Percentiles rank a stretch among this genome's conserved stretches.
Evolutionary conservation across 176 grass and related monocot genomes (phyloP).

Genomic region (Zea mays): DNA sequence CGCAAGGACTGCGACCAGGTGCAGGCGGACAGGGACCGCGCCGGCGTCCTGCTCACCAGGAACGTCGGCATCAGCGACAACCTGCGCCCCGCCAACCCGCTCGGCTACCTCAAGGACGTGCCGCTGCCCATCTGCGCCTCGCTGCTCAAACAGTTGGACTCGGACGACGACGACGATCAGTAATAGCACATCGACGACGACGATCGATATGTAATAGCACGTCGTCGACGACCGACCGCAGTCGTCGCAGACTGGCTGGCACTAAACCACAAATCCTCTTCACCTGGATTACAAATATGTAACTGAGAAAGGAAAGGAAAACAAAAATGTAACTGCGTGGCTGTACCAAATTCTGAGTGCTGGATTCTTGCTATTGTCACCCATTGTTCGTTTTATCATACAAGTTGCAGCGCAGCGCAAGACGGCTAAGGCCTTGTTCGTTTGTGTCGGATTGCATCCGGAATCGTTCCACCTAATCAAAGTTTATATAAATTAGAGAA

Average conservation of each 20-base stretch:
- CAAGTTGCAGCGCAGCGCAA: not conserved
- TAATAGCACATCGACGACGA: conserved; percentile 22
- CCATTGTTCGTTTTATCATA: not conserved
- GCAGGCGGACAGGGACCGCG: conserved; percentile 31
- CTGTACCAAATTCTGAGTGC: conserved; percentile 18
- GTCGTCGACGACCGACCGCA: too few relatives aligned
- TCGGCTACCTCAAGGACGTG: conserved; percentile 70
- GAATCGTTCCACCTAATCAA: too few relatives aligned
- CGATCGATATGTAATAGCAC: not conserved
- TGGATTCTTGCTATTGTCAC: not conserved
- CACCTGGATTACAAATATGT: not conserved
- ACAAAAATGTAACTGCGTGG: conserved; percentile 11
- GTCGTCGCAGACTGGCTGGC: not conserved
- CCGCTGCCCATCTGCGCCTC: conserved; percentile 50
- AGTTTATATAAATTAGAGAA: too few relatives aligned
- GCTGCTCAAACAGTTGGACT: conserved; percentile 45
- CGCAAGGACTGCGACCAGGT: conserved; percentile 44
- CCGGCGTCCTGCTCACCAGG: conserved; percentile 47
- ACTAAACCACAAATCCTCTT: not conserved
- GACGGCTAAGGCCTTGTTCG: too few relatives aligned
- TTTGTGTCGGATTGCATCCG: too few relatives aligned
- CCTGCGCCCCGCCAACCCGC: conserved; percentile 51
- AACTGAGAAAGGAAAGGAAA: conserved; percentile 13
- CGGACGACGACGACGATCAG: conserved; percentile 39
- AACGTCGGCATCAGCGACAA: conserved; percentile 45